These are phyloP conservation scores for Globisporangium polare DNA, from an alignment of 352 stramenopile species.

Conservation along the genomic window DNA sequence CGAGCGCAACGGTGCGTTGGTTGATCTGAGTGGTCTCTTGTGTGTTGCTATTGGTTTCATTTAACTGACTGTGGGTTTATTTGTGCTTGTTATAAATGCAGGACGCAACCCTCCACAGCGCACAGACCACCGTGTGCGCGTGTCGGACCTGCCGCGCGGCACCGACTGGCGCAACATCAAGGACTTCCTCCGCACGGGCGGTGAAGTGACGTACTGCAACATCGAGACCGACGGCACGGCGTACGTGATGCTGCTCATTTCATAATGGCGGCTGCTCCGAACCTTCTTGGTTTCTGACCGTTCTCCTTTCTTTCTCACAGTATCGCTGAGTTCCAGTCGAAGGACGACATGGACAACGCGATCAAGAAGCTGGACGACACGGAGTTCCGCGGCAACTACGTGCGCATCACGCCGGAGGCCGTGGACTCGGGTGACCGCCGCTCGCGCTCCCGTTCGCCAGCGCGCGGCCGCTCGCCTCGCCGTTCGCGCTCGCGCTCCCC, in stretches of 20 bases:
- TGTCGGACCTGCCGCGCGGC: slow-evolving; percentile 74
- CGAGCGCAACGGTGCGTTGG: slow-evolving; percentile 52
- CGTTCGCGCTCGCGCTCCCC: slow-evolving; percentile 72
- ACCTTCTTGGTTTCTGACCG: neutral
- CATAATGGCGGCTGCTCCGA: neutral
- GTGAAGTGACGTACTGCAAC: slow-evolving; percentile 85
- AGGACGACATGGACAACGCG: slow-evolving; percentile 82
- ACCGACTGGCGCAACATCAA: slow-evolving; percentile 87
- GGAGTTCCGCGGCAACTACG: slow-evolving; percentile 83
- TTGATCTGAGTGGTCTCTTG: neutral
- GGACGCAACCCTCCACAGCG: slow-evolving; percentile 71
- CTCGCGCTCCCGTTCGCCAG: slow-evolving; percentile 60
- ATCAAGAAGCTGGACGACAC: slow-evolving; percentile 87
- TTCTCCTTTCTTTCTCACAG: slow-evolving; percentile 21
- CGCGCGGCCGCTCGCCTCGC: slow-evolving; percentile 53
- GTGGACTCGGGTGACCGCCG: slow-evolving; percentile 24
- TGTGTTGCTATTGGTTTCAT: neutral
- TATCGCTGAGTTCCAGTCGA: slow-evolving; percentile 74
- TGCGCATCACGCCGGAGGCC: slow-evolving; percentile 58
- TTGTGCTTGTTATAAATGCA: slow-evolving; percentile 8
- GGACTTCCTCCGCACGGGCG: slow-evolving; percentile 79
- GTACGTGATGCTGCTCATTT: slow-evolving; percentile 34
- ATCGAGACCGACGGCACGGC: slow-evolving; percentile 78
- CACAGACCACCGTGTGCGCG: slow-evolving; percentile 69
- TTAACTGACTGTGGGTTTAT: neutral